Base-by-base conservation (phyloP, 768 basidiomycete species). In the Suillus decipiens region DNA sequence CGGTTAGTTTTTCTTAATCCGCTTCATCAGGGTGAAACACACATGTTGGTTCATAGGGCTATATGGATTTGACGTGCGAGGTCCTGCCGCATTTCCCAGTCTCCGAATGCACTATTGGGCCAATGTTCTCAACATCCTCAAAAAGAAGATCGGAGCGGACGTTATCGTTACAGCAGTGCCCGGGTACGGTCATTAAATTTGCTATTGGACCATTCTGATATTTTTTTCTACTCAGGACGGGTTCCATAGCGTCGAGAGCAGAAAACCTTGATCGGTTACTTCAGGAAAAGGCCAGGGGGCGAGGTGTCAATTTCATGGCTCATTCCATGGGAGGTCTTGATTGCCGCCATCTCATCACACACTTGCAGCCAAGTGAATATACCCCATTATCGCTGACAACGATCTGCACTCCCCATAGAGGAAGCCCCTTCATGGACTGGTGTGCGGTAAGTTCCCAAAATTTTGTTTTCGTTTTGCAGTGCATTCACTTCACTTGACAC, bases 391-490 rank as follows among this genome's bases (percentile, higher is more conserved):
- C 93, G 8, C 78, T 99, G 63, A 98, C 92, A 1, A 92, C 89
- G 24, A 84, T 99, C 67, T 88, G 89, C 31, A 99, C 97, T 0
- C 97, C 97, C 17, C 97, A 99, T 73, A 85, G 94, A 19, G 96
- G 97, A 39, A 94, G 92, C 68, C 95, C 96, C 1, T 99, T 99
- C 76, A 99, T 99, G 97, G 94, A 97, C 73, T 99, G 97, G 97
- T 99, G 96, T 78, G 83, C 86, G 56, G 93, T 92, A 70, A 71
- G 90, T 83, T 39, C 54, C 45, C 34, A 42, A 60, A 56, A 0
- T 63, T 33, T 57, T 42, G 64, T 61, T 61, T 55, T 63, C 3
- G 1, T 17, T 41, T 41, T 41, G 24, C 54, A 68, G 14, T 55
- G 54, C 19, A 41, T 61, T 57, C 39, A 41, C 39, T 57, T 61